Evolutionary conservation across 805 yeast genomes (phyloP), one percentile per base, ranked within the genome.

Genomic region (Komagataella phaffii): DNA sequence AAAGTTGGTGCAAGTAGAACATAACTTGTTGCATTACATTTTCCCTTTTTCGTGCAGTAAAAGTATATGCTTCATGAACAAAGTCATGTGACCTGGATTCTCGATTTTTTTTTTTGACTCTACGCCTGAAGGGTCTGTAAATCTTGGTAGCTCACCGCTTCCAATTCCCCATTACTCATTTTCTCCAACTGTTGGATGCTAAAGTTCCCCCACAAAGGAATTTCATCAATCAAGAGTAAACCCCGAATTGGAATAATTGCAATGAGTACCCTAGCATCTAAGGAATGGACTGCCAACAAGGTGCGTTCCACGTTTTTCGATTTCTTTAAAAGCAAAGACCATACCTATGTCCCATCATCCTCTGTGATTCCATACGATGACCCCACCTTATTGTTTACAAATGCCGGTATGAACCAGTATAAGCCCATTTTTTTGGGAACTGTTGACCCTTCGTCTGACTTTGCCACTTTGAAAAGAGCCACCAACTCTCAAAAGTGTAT

Each of bases 331-430:
- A 70, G 76, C 48, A 69, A 70, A 49, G 75, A 74, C 7, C 99
- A 93, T 67, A 83, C 81, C 2, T 89, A 78, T 66, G 90, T 93
- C 48, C 88, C 96, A 19, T 85, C 96, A 0, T 89, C 98, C 1
- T 87, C 96, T 0, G 98, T 91, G 24, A 83, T 93, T 54, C 99
- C 99, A 51, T 95, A 85, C 66, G 97, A 93, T 71, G 99, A 93
- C 66, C 99, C 99, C 50, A 91, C 98, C 23, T 76, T 93, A 55
- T 74, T 93, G 56, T 93, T 93, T 65, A 96, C 99, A 64, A 93
- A 93, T 66, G 99, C 99, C 54, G 99, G 98, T 70, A 93, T 93
- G 99, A 93, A 93, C 72, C 99, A 93, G 74, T 93, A 90, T 71
- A 93, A 93, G 70, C 96, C 99, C 12, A 93, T 93, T 59, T 93